phyloP scores from a whole-genome alignment of 768 basidiomycete genomes.

The Porpolomopsis calyptriformis region DNA sequence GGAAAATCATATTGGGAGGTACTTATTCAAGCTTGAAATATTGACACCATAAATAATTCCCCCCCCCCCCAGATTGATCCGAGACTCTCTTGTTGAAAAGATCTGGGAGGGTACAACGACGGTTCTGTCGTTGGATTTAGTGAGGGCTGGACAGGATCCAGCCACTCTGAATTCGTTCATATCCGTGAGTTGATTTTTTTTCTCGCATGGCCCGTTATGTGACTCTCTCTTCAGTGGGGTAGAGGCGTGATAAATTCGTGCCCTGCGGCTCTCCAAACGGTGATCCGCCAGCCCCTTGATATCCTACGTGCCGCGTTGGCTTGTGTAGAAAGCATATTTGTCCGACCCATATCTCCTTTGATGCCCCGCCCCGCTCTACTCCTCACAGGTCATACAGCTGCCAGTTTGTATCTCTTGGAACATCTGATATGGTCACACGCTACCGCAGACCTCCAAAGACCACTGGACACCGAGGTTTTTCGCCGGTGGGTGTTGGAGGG shows the following conservation, averaged over 20 bases:
- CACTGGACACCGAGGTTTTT: slow-evolving; percentile 43
- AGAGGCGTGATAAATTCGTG: slow-evolving; percentile 31
- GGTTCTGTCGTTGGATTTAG: slow-evolving; percentile 58
- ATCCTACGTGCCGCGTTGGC: slow-evolving; percentile 30
- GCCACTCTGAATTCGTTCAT: slow-evolving; percentile 35
- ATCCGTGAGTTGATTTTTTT: slow-evolving; percentile 28
- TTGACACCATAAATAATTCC: not conserved
- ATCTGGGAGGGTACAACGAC: slow-evolving; percentile 75
- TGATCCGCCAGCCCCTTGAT: slow-evolving; percentile 21
- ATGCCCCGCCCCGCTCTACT: slow-evolving; percentile 49
- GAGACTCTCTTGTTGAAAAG: slow-evolving; percentile 65
- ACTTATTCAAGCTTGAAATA: slow-evolving; percentile 2
- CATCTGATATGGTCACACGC: slow-evolving; percentile 53
- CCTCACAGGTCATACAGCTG: slow-evolving; percentile 44
- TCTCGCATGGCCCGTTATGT: not conserved
- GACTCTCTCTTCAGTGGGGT: slow-evolving; percentile 38
- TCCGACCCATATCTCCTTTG: slow-evolving; percentile 32
- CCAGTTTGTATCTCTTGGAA: slow-evolving; percentile 51
- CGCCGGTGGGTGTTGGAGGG: slow-evolving; percentile 39
- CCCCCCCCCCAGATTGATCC: slow-evolving; percentile 32
- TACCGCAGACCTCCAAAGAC: slow-evolving; percentile 19
- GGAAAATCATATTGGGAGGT: slow-evolving; percentile 61
- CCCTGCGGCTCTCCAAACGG: slow-evolving; percentile 22
- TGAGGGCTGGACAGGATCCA: slow-evolving; percentile 41
- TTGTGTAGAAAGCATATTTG: slow-evolving; percentile 31